These are phyloP conservation scores for Macrolepiota albuminosa DNA, from an alignment of 768 basidiomycete species.

Conservation along the genomic window DNA sequence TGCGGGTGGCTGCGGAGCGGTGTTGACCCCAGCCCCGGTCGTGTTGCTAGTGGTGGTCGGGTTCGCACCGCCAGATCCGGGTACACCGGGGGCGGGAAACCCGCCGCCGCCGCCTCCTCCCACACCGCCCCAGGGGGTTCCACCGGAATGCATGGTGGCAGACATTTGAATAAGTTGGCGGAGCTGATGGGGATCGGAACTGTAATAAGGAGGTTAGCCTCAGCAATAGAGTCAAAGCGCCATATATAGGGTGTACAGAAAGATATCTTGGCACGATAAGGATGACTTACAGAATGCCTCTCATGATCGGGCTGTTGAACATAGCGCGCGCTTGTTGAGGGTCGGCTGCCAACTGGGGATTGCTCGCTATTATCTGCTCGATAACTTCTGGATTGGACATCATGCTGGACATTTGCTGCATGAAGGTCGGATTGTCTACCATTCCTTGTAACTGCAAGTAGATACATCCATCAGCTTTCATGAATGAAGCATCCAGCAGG, in stretches of 20 bases:
- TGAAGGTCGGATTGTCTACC: constrained; percentile 81
- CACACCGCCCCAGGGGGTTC: constrained; percentile 11
- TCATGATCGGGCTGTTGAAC: constrained; percentile 40
- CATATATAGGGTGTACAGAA: neutral
- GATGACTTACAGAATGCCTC: constrained; percentile 6
- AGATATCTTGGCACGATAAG: constrained; percentile 19
- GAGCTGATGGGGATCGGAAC: constrained; percentile 74
- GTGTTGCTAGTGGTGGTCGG: constrained; percentile 4
- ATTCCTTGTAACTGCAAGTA: constrained; percentile 65
- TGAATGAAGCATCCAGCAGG: neutral
- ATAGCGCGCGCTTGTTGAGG: constrained; percentile 70
- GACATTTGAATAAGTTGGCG: constrained; percentile 64
- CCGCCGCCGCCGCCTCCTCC: constrained; percentile 18
- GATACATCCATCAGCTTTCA: neutral
- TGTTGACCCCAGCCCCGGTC: constrained; percentile 20
- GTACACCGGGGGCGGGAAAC: constrained; percentile 63
- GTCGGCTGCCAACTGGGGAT: constrained; percentile 74
- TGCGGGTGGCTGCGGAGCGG: constrained; percentile 15
- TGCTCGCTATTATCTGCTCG: constrained; percentile 79
- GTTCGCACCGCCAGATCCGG: constrained; percentile 28
- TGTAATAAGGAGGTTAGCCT: constrained; percentile 17
- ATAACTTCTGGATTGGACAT: constrained; percentile 88
- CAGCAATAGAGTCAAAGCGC: neutral
- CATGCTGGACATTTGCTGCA: constrained; percentile 82
- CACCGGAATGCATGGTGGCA: constrained; percentile 35